Evolutionary conservation across 73 alveolate genomes (phyloP), one percentile per base, ranked within the genome.

Genomic region (Paramecium sexaurelia): DNA sequence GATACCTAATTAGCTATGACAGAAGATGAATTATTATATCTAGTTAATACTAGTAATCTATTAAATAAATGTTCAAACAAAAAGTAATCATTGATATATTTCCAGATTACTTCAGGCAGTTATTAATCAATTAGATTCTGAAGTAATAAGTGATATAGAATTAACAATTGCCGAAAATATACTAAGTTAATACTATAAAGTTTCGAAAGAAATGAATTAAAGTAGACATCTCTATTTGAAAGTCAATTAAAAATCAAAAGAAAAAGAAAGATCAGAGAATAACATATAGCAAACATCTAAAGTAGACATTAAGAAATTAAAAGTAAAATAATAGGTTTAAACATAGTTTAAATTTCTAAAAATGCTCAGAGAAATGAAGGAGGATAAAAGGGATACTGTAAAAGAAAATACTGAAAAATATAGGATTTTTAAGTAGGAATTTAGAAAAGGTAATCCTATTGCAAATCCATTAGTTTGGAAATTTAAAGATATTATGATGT

Each of bases 381-480:
- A 73, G 5, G 56, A 27, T 10, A 39, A 35, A 33, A 36, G 35
- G 9, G 66, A 20, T 11, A 39, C 55, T 35, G 0, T 36, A 1
- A 73, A 73, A 19, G 57, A 73, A 19, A 39, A 73, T 19, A 33
- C 33, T 73, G 57, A 73, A 19, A 36, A 36, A 73, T 73, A 73
- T n/a, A 27, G 29, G 2, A 33, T 36, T 2, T 73, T 27, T n/a
- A n/a, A 36, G 3, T 33, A 33, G 17, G 87, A 73, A 73, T 73
- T 11, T 39, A 33, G 35, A 73, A 73, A 22, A 73, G 87, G 87
- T 1, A 73, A 73, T 73, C 87, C 87, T 0, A 73, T 73, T 0
- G 87, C 87, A 20, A 73, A 73, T 73, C 87, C 87, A 15, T 9
- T 73, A 17, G 87, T 73, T 10, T 73, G 87, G 87, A 73, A 73